phyloP scores from a whole-genome alignment of 2,329 filamentous ascomycete species.

The Lecanicillium sp. region DNA sequence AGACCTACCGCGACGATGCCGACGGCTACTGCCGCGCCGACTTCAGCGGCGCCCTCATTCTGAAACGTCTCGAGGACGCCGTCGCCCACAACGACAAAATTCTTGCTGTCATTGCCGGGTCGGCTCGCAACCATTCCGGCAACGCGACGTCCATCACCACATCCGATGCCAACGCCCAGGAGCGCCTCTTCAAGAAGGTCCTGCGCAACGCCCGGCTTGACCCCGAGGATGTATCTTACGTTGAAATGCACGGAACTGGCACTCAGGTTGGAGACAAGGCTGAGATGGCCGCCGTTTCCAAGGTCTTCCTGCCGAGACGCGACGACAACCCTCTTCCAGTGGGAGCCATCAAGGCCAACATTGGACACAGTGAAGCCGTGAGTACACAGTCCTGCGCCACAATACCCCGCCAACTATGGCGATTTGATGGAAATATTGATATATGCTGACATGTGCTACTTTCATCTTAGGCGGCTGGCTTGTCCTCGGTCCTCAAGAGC shows the following conservation, averaged over 20 bases:
- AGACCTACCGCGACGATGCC: constrained; percentile 71
- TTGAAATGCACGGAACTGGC: constrained; percentile 89
- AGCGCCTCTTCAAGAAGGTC: constrained; percentile 61
- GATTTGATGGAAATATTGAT: no score
- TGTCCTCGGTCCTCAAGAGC: constrained; percentile 36
- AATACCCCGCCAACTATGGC: constrained; percentile 26
- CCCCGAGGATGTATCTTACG: constrained; percentile 70
- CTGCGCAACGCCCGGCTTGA: constrained; percentile 69
- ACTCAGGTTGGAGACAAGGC: constrained; percentile 81
- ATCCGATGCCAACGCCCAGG: constrained; percentile 69
- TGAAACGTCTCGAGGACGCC: constrained; percentile 74
- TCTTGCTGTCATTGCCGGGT: constrained; percentile 65
- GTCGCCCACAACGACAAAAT: constrained; percentile 68
- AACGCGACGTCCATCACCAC: constrained; percentile 78
- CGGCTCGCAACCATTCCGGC: constrained; percentile 74
- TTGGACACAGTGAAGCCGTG: constrained; percentile 59
- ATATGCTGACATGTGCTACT: no score
- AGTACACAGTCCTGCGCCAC: constrained; percentile 45
- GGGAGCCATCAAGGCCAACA: constrained; percentile 59
- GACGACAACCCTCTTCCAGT: constrained; percentile 53
- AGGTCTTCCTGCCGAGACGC: constrained; percentile 46
- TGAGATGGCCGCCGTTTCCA: constrained; percentile 73
- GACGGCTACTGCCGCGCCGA: constrained; percentile 79
- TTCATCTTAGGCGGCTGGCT: constrained; percentile 25
- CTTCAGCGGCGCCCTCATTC: constrained; percentile 63